Base-by-base conservation (phyloP, 2,329 filamentous ascomycete species). In the Curvularia sp. region DNA sequence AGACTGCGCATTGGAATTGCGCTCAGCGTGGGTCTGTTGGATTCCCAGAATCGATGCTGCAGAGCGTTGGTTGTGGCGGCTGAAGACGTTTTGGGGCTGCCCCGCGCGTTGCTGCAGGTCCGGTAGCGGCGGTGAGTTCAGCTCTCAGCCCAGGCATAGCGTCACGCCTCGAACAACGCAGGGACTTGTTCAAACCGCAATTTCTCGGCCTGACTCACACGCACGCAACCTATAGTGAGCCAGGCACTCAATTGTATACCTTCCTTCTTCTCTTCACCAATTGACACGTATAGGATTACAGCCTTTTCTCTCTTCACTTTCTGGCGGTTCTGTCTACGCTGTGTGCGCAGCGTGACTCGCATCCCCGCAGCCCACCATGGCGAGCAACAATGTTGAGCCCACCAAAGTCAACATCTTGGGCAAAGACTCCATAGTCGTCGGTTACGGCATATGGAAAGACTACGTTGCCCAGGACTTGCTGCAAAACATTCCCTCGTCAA, bases 341-440 rank as follows among this genome's bases (percentile, higher is more conserved):
- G 46, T 56, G 51, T 44, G 57, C 49, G 42, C 46, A 55, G 56
- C 54, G 44, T 59, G 60, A 62, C 60, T 57, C 53, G 60, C 63
- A 58, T 50, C 49, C 52, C 60, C 39, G 57, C 49, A 57, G 48
- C 60, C 60, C 60, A 62, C 53, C 59, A 77, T 76, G 75, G 67
- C 74, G 47, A 63, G 63, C 64, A 71, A 70, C 64, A 68, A 66
- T 53, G 63, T 62, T 26, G 63, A 71, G 65, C 84, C 86, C 56
- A 85, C 84, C 51, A 86, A 83, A 74, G 92, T 98, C 73, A 84
- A 86, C 35, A 96, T 99, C 67, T 83, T 99, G 58, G 93, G 93
- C 67, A 90, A 91, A 72, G 92, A 97, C 68, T 90, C 89, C 72
- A 98, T 99, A 69, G 84, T 97, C 64, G 89, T 97, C 72, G 92